phyloP scores from a whole-genome alignment of 1,284 basidiomycete species.

The Cryptococcus depauperatus region DNA sequence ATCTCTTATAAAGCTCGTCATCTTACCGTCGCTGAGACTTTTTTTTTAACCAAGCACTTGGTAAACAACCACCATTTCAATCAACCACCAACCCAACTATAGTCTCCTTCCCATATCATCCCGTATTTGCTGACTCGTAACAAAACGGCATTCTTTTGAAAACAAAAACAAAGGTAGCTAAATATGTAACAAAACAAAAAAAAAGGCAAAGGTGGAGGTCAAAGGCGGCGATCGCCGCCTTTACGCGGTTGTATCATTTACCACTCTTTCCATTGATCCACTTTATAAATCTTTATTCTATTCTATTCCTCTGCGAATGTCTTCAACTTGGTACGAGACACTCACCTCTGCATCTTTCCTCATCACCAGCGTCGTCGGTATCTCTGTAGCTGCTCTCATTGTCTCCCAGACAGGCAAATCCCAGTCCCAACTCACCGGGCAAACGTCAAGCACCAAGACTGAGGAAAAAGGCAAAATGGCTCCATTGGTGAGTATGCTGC shows the following conservation, averaged over 20 bases:
- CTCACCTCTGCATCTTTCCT: slow-evolving; percentile 30
- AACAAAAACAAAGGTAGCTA: background rate
- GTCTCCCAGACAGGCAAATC: slow-evolving; percentile 7
- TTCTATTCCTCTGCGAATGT: too few species aligned
- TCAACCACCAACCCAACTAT: too few species aligned
- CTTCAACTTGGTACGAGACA: slow-evolving; percentile 29
- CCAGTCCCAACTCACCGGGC: background rate
- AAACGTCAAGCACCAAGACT: too few species aligned
- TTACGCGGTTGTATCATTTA: too few species aligned
- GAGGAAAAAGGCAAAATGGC: slow-evolving; percentile 20
- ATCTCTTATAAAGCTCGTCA: slow-evolving; percentile 12
- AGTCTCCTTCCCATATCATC: too few species aligned
- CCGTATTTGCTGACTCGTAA: background rate
- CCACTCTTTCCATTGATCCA: too few species aligned
- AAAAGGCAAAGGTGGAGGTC: background rate
- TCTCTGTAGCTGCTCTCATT: slow-evolving; percentile 22
- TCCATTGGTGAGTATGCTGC: slow-evolving; percentile 16
- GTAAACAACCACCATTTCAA: too few species aligned
- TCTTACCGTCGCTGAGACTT: too few species aligned
- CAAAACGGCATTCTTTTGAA: slow-evolving; percentile 1
- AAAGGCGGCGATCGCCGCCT: too few species aligned
- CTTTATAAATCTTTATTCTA: too few species aligned
- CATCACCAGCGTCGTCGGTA: slow-evolving; percentile 28
- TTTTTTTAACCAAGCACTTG: too few species aligned
- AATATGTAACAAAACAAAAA: background rate